Evolutionary conservation across 108 stramenopile genomes (phyloP), one percentile per base, ranked within the genome.

Genomic region (Chaetoceros muelleri): DNA sequence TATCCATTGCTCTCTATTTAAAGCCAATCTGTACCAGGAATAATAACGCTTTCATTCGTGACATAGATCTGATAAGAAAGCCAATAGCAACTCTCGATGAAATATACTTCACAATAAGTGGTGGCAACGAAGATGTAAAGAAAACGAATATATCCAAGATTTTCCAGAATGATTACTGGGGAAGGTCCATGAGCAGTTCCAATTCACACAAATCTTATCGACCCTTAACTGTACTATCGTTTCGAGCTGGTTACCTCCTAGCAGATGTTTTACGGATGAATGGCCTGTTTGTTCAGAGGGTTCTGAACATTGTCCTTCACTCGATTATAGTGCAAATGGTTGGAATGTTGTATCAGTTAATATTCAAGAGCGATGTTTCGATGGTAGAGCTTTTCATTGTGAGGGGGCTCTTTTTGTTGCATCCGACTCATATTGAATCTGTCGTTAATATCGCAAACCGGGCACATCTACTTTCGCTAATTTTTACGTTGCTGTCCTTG

Each of bases 381-480:
- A 44, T 27, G 20, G 46, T 61, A 24, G 30, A 57, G 23, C 47
- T 75, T 28, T 44, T 69, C 28, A 44, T 68, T 0, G 65, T 78
- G 53, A 81, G 79, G 46, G 20, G 84, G 2, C 59, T 86, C 18
- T 90, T 90, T 53, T 58, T 53, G 17, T 20, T 85, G 28, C 89
- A 90, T 58, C 85, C 89, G 2, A 69, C 79, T 10, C 88, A 90
- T 55, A 84, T 90, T 10, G 88, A 90, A 61, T 78, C 72, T 5
- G 85, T 85, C 0, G 84, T 80, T 58, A 90, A 90, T 71, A 82
- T 78, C 3, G 88, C 88, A 45, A 90, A 90, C 69, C 84, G 88
- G 54, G 80, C 82, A 21, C 88, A 90, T 64, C 28, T 90, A 16
- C 44, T 90, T 46, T 84, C 82, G 30, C 62, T 86, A 16, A 44